phyloP scores from a whole-genome alignment of 2,329 filamentous ascomycete genomes.

The Ophiostoma sp. region DNA sequence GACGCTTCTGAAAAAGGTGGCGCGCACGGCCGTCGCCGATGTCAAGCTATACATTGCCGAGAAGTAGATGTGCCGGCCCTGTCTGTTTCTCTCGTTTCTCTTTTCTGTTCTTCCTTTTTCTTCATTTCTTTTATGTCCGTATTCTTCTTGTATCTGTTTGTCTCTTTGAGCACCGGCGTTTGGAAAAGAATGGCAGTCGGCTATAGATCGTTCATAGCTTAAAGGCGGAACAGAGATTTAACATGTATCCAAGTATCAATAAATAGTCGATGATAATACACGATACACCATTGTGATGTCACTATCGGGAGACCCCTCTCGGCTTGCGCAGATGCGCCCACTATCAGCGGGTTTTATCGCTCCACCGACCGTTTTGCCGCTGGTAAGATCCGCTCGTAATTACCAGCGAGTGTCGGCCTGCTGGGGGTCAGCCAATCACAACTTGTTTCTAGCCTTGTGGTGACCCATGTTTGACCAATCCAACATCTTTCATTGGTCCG shows the following conservation, averaged over 20 bases:
- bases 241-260: no score
- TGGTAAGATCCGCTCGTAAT: conserved; percentile 19
- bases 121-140: neutral
- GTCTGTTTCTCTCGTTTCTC: neutral
- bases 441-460: conserved; percentile 8
- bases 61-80: neutral
- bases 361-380: conserved; percentile 3
- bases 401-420: conserved; percentile 13
- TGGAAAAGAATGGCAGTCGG: conserved; percentile 1
- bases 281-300: neutral
- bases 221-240: neutral
- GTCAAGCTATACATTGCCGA: conserved; percentile 32
- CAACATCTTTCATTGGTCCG: conserved; percentile 29
- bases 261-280: neutral
- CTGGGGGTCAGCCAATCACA: neutral
- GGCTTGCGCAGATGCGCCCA: neutral
- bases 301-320: neutral
- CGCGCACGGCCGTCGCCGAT: conserved; percentile 65
- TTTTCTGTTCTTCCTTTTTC: neutral
- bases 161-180: neutral
- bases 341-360: neutral
- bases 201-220: neutral
- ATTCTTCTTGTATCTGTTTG: neutral
- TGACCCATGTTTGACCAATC: conserved; percentile 31
- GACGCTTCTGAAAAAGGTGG: conserved; percentile 78